A percentile compares a stretch with the other conserved stretches of the same genome.
Evolutionary conservation across 106 monocot genomes (phyloP).

Genomic region (Agapanthus africanus): DNA sequence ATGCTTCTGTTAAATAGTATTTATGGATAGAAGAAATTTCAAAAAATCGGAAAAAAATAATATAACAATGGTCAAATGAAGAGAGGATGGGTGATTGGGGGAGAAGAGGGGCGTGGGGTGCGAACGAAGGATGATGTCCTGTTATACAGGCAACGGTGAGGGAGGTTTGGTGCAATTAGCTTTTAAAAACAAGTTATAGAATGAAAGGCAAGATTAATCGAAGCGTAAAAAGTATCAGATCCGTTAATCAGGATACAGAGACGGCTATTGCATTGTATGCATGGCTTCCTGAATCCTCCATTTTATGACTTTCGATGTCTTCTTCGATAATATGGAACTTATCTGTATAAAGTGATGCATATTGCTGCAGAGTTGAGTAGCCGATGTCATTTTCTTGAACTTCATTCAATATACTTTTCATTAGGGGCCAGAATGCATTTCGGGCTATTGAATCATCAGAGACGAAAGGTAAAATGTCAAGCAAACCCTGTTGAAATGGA

Average conservation of each 20-base stretch:
- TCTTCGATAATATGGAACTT: conserved; percentile 55
- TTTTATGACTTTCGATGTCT: conserved; percentile 37
- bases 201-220: not conserved
- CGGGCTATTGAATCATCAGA: conserved; percentile 54
- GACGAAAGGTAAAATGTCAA: conserved; percentile 70
- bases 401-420: conserved; percentile 39
- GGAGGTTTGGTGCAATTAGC: too few species aligned
- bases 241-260: conserved; percentile 45
- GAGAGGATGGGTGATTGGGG: too few species aligned
- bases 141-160: not conserved
- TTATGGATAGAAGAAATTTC: too few species aligned
- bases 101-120: too few species aligned
- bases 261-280: conserved; percentile 12
- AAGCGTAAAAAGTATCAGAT: not conserved
- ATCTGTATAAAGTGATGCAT: conserved; percentile 30
- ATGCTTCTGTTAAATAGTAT: too few species aligned
- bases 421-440: conserved; percentile 68
- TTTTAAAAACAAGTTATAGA: not conserved
- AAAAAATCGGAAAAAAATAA: too few species aligned
- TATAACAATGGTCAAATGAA: not conserved
- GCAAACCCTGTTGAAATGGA: conserved; percentile 44
- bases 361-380: conserved; percentile 14
- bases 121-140: not conserved
- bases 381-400: conserved; percentile 20
- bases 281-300: conserved; percentile 7